Base-by-base conservation (phyloP, 1,284 basidiomycete species). In the Ganoderma sp. region DNA sequence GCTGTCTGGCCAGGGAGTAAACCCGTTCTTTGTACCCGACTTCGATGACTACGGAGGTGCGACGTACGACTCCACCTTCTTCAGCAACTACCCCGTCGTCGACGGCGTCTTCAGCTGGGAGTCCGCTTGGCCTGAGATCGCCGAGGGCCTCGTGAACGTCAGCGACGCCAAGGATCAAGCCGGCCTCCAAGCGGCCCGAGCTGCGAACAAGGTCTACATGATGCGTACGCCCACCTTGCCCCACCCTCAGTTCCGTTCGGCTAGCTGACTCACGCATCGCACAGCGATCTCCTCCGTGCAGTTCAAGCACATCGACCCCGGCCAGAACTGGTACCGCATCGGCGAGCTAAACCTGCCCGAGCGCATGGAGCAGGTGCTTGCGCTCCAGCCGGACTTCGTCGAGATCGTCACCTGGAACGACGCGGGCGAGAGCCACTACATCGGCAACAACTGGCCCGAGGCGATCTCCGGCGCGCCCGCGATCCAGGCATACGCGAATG, bases 381-480 rank as follows among this genome's bases (percentile, higher is more conserved):
- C 60, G 42, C 66, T 69, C 17, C 69, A 69, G 60, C 69, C 92
- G 68, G 82, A 83, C 74, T 78, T 84, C 63, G 79, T 83, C 43
- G 81, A 84, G 75, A 81, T 84, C 66, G 72, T 77, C 65, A 79
- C 78, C 59, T 80, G 79, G 79, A 80, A 80, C 72, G 79, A 80
- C 71, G 79, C 77, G 62, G 78, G 78, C 72, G 79, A 80, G 69
- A 77, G 75, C 32, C 78, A 79, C 74, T 80, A 80, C 71, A 76
- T 80, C 63, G 90, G 89, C 8, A 67, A 69, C 61, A 61, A 61
- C 61, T 69, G 66, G 63, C 69, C 69, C 54, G 66, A 69, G 63
- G 89, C 90, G 10, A 88, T 92, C 70, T 84, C 89, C 70, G 88
- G 88, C 48, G 84, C 80, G 15, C 88, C 90, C 74, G 90, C 90